phyloP scores from a whole-genome alignment of 2,329 filamentous ascomycete species.

The Fusarium oxysporum region DNA sequence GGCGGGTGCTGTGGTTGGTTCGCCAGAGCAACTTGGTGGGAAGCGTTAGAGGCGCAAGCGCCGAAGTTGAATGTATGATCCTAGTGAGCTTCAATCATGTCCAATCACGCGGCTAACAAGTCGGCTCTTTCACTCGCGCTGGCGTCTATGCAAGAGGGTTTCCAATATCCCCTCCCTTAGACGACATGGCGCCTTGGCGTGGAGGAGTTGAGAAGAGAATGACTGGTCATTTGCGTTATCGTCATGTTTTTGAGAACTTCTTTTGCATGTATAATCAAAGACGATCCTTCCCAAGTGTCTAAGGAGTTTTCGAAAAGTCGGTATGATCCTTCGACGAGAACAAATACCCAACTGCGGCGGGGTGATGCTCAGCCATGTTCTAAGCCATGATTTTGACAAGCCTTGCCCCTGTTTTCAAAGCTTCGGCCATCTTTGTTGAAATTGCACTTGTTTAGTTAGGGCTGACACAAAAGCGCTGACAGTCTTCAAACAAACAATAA shows the following conservation, averaged over 20 bases:
- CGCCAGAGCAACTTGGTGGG: conserved; percentile 29
- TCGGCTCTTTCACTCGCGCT: conserved; percentile 45
- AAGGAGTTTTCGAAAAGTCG: neutral
- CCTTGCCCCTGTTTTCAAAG: conserved; percentile 13
- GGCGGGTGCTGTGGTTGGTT: conserved; percentile 39
- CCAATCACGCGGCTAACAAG: conserved; percentile 47
- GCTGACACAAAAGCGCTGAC: conserved; percentile 6
- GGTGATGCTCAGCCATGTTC: conserved; percentile 38
- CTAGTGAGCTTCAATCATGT: conserved; percentile 25
- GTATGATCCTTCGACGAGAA: neutral
- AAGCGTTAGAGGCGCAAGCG: conserved; percentile 47
- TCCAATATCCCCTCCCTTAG: conserved; percentile 20
- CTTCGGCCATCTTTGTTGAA: conserved; percentile 20
- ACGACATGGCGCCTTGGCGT: conserved; percentile 23
- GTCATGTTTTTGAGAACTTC: neutral
- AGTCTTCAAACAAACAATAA: neutral
- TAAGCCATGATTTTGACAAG: conserved; percentile 26
- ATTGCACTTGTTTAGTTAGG: conserved; percentile 22
- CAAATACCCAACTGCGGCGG: conserved; percentile 14
- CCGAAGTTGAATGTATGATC: conserved; percentile 28
- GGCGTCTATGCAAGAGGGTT: conserved; percentile 48
- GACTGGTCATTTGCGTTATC: conserved; percentile 14
- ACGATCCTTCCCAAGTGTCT: neutral
- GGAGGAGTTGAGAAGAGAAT: conserved; percentile 25
- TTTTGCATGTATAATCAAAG: conserved; percentile 6